Conservation (phyloP, 305 asterid genomes). For the Ilex paraguariensis region DNA sequence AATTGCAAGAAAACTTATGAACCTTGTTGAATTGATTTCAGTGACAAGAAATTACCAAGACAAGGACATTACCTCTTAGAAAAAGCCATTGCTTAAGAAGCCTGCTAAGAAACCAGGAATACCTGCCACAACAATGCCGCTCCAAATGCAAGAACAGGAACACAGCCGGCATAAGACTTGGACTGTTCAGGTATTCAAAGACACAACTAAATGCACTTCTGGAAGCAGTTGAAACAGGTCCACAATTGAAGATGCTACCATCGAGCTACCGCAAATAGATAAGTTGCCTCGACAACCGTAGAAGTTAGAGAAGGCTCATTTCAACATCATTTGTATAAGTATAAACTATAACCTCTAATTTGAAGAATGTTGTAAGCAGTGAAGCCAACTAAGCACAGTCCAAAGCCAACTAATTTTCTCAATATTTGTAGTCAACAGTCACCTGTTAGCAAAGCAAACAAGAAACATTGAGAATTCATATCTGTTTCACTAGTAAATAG, state of each 20-base stretch:
- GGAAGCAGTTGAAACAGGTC: constrained; percentile 60
- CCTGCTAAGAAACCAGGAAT: constrained; percentile 17
- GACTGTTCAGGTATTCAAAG: constrained; percentile 94
- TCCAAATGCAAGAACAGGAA: constrained; percentile 97
- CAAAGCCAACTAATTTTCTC: constrained; percentile 3
- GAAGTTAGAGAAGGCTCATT: constrained; percentile 8
- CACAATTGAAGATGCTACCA: constrained; percentile 94
- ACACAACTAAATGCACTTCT: constrained; percentile 96
- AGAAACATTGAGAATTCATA: not conserved
- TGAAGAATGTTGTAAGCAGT: not conserved
- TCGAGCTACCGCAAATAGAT: constrained; percentile 98
- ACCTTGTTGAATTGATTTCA: too few species aligned
- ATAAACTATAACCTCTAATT: not conserved
- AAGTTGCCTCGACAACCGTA: constrained; percentile 97
- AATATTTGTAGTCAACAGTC: not conserved
- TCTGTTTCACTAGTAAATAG: not conserved
- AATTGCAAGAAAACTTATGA: too few species aligned
- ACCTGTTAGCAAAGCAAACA: too few species aligned
- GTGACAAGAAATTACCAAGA: not conserved
- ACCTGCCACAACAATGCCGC: constrained; percentile 96
- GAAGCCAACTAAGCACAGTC: constrained; percentile 6
- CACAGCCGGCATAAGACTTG: constrained; percentile 89
- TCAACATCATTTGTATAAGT: not conserved
- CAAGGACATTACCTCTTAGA: constrained; percentile 5
- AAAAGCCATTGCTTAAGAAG: constrained; percentile 7